Conservation (phyloP, 371 early-diverging fungal genomes). For the Phascolomyces articulosus region DNA sequence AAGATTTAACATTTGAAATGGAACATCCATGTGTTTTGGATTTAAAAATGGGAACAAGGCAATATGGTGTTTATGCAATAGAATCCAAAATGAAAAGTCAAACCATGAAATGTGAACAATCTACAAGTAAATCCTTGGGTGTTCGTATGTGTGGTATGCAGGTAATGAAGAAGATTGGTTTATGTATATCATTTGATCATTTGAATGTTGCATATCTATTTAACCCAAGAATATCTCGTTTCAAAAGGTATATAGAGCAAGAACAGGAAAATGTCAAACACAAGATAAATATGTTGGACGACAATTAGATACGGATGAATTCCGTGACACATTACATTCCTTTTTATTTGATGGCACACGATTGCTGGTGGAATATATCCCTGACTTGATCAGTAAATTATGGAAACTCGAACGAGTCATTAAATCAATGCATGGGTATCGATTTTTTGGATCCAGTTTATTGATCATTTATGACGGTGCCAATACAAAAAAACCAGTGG, state of each 20-base stretch:
- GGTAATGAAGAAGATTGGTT: constrained; percentile 40
- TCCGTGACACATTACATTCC: constrained; percentile 70
- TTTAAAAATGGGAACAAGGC: constrained; percentile 95
- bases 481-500: constrained; percentile 28
- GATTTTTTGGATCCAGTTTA: constrained; percentile 89
- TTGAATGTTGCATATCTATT: too few relatives aligned
- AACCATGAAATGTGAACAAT: constrained; percentile 81
- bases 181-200: too few relatives aligned
- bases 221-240: too few relatives aligned
- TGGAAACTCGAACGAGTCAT: constrained; percentile 71
- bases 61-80: constrained; percentile 87
- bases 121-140: constrained; percentile 87
- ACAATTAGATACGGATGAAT: constrained; percentile 69
- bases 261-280: constrained; percentile 62
- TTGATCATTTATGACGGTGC: constrained; percentile 49
- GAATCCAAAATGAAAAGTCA: constrained; percentile 80
- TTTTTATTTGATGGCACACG: constrained; percentile 79
- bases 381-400: constrained; percentile 72
- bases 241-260: constrained; percentile 77
- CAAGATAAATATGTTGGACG: constrained; percentile 95
- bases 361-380: constrained; percentile 74
- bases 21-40: constrained; percentile 89
- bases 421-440: constrained; percentile 68
- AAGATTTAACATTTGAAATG: constrained; percentile 86
- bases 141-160: constrained; percentile 97